phyloP scores from a whole-genome alignment of 768 basidiomycete genomes.

The Podaxis sp. region DNA sequence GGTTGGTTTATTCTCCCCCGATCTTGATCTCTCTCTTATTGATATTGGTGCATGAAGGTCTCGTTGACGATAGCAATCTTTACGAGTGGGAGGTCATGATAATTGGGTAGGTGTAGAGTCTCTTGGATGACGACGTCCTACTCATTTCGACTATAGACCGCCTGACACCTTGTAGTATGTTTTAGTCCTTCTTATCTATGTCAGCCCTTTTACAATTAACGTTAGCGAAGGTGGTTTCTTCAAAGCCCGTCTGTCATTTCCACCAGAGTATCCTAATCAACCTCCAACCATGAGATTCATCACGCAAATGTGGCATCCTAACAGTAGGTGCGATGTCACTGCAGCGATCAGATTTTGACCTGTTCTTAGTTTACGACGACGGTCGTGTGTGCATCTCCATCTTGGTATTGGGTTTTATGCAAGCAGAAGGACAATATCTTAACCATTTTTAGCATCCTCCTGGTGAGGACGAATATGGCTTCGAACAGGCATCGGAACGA shows the following conservation, averaged over 20 bases:
- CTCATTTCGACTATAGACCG: conserved; percentile 47
- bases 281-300: conserved; percentile 97
- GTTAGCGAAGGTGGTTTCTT: conserved; percentile 92
- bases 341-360: conserved; percentile 8
- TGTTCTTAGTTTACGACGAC: conserved; percentile 75
- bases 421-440: not conserved
- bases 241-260: conserved; percentile 87
- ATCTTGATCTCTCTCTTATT: conserved; percentile 20
- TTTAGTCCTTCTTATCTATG: not conserved
- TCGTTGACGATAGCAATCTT: conserved; percentile 92
- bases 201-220: conserved; percentile 10
- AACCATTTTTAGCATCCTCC: conserved; percentile 70
- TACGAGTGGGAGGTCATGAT: conserved; percentile 97
- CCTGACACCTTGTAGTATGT: conserved; percentile 89
- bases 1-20: conserved; percentile 35
- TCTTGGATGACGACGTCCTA: not conserved
- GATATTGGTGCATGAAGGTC: conserved; percentile 41
- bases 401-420: conserved; percentile 44
- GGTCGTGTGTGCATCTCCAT: conserved; percentile 97
- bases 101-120: conserved; percentile 63
- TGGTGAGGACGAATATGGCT: conserved; percentile 94
- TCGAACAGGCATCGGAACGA: conserved; percentile 94
- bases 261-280: conserved; percentile 81
- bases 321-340: conserved; percentile 54
- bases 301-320: conserved; percentile 97